Conservation (phyloP, 192 early-diverging fungal species). For the Funneliformis mosseae region DNA sequence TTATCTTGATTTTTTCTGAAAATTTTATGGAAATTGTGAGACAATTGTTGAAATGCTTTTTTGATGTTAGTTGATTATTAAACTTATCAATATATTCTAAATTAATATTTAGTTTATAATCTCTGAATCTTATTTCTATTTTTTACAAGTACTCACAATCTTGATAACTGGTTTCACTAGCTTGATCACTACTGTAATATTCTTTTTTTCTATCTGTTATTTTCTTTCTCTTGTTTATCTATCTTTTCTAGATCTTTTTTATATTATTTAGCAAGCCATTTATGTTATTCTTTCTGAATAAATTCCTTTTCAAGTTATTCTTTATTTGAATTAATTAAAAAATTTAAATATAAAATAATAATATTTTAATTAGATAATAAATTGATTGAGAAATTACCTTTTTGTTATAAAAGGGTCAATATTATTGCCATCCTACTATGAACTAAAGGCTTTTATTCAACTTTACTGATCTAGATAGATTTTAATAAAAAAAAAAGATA, state of each 20-base stretch:
- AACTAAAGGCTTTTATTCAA: conserved; percentile 79
- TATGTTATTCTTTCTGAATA: conserved; percentile 56
- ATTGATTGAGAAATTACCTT: conserved; percentile 55
- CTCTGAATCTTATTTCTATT: conserved; percentile 80
- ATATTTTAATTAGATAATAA: not conserved
- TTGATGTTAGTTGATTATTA: conserved; percentile 76
- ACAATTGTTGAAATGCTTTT: conserved; percentile 89
- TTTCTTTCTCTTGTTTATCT: conserved; percentile 67
- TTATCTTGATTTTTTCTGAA: conserved; percentile 92
- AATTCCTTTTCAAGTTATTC: conserved; percentile 71
- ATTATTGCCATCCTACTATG: conserved; percentile 80
- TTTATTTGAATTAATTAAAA: conserved; percentile 50
- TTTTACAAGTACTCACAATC: conserved; percentile 69
- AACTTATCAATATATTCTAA: conserved; percentile 90
- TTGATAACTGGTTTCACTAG: conserved; percentile 54
- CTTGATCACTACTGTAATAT: conserved; percentile 49
- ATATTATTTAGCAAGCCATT: conserved; percentile 76
- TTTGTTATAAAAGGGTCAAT: conserved; percentile 75
- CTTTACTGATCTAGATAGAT: conserved; percentile 26
- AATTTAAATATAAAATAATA: not conserved
- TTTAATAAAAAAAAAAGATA: not conserved
- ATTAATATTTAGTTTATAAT: conserved; percentile 90
- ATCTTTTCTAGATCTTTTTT: conserved; percentile 63
- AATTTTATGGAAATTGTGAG: conserved; percentile 94
- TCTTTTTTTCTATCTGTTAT: conserved; percentile 51